Evolutionary conservation across 345 rosid genomes (phyloP).

Genomic region (Clausena lansium): DNA sequence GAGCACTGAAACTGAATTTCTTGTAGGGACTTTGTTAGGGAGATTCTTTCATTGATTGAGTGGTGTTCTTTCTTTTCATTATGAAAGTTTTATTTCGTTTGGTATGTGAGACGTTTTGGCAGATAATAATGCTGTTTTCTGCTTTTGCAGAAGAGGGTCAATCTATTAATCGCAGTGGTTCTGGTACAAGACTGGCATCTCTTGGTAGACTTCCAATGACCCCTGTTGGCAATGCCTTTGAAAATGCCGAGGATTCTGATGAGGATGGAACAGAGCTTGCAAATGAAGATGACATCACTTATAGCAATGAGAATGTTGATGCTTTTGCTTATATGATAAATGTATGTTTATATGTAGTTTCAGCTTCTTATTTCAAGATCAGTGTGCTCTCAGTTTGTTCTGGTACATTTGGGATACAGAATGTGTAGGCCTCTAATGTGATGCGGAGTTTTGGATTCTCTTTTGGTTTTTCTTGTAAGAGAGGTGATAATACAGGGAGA

Average conservation of each 20-base stretch:
- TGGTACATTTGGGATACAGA: slow-evolving; percentile 1
- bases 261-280: slow-evolving; percentile 49
- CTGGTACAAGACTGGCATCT: slow-evolving; percentile 37
- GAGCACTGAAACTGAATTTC: not conserved
- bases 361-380: not conserved
- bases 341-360: slow-evolving; percentile 14
- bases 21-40: not conserved
- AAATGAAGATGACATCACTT: slow-evolving; percentile 32
- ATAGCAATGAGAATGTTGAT: slow-evolving; percentile 22
- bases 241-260: slow-evolving; percentile 39
- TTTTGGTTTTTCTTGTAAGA: not conserved
- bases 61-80: not conserved
- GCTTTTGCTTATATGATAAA: slow-evolving; percentile 22
- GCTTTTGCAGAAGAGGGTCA: slow-evolving; percentile 34
- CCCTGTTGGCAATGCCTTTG: slow-evolving; percentile 34
- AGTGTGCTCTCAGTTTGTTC: not conserved
- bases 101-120: not conserved
- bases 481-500: not conserved
- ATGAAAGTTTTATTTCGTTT: not conserved
- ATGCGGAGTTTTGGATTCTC: not conserved
- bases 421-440: not conserved
- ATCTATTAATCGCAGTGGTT: slow-evolving; percentile 30
- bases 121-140: not conserved
- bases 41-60: not conserved
- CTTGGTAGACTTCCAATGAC: slow-evolving; percentile 43